Evolutionary conservation across 129 eudicot species (phyloP), one percentile per base, ranked within the genome.

Genomic region (Flaveria bidentis): DNA sequence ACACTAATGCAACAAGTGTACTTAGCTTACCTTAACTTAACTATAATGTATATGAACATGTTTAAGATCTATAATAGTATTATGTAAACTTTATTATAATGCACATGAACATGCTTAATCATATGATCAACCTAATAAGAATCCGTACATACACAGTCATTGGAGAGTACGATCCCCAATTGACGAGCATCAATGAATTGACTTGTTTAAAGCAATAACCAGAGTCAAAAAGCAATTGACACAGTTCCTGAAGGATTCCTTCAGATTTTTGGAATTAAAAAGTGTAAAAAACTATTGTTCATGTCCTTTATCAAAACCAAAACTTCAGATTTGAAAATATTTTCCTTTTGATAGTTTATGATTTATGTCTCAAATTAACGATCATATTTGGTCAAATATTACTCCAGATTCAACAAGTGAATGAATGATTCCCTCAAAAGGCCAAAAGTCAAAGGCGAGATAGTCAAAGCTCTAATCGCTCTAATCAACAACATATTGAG

Each of bases 201-300:
- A 76, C 73, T 76, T 49, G 55, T 17, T 65, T 76, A 65, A 50
- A 65, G 73, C 66, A 75, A 65, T 25, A 76, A 33, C 6, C 63
- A 50, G 72, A 76, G 62, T 76, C 80, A 64, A 65, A 65, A 76
- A 76, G 55, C 73, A 49, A 64, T 47, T 42, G 23, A 73, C 67
- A 39, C 22, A 26, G 28, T 73, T 62, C 49, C 64, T 63, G 72
- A 76, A 75, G 13, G 47, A 42, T 25, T 22, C 60, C 47, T 44
- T 60, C 3, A 60, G 30, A 6, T 62, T 9, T 49, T 13, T 33
- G 36, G 9, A 61, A 20, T 23, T 44, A 10, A 75, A 46, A 62
- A 42, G 49, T 16, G 30, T 74, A 45, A 16, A 61, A 49, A 45
- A 12, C 18, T 52, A 49, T 28, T 33, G 16, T 75, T 65, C 26